Base-by-base conservation (phyloP, 208 protist species). In the Trypanosoma grayi region DNA sequence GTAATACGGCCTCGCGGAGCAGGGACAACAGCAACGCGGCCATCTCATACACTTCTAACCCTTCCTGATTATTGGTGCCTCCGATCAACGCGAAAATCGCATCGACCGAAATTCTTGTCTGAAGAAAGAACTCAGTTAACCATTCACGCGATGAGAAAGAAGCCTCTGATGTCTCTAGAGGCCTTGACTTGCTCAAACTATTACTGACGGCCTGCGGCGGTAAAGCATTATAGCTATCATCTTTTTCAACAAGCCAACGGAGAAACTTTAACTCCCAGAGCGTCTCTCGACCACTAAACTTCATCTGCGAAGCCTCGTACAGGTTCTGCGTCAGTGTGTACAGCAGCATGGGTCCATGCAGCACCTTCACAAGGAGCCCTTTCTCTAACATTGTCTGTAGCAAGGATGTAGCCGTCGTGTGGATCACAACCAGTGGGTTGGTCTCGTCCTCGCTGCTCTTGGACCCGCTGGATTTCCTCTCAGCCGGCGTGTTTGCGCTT, bases 321-420 rank as follows among this genome's bases (percentile, higher is more conserved):
- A 72, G n/a, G 41, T 72, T 56, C 25, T 65, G 57, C 14, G 31
- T 43, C 47, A 72, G 44, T 22, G 66, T 72, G 50, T 72, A 65
- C 0, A 65, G n/a, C 31, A 72, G 31, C 30, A 60, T 60, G 13
- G 56, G 57, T 0, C 37, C 66, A 60, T 72, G 66, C 20, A 72
- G 18, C 14, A 28, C 25, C 43, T 50, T 55, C 7, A 72, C 51
- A 13, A 72, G 51, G 16, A 72, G 25, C 16, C 41, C 31, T 20
- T 40, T 54, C n/a, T 16, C 36, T 28, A 60, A n/a, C 58, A 72
- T 56, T 36, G 24, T 36, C 10, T 44, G 22, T 25, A 72, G 48
- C 7, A 65, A 24, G 13, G 34, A 43, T 16, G 37, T 48, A 31
- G 47, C 64, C n/a, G 8, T 46, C 2, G 18, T 36, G 37, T 70